These are phyloP conservation scores for Ogataea henricii DNA, from an alignment of 805 yeast species.

Conservation along the genomic window DNA sequence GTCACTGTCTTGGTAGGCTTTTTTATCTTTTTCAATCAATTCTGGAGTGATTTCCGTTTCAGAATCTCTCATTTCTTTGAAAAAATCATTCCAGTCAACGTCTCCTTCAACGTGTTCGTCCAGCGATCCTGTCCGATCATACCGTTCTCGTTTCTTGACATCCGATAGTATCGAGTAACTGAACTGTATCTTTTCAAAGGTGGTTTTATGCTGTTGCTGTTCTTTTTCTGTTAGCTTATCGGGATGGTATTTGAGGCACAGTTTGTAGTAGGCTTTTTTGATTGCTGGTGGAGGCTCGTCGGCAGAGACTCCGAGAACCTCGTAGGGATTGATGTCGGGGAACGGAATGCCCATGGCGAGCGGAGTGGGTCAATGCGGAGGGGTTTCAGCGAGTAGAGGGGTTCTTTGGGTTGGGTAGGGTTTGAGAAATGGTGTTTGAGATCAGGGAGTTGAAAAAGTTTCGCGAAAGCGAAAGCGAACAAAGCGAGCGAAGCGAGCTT, in stretches of 20 bases:
- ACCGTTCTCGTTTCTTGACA: conserved; percentile 51
- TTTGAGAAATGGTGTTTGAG: too few relatives aligned
- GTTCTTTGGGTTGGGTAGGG: too few relatives aligned
- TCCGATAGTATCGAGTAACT: conserved; percentile 73
- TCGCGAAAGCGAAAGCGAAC: too few relatives aligned
- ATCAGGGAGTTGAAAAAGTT: too few relatives aligned
- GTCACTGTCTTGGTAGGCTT: conserved; percentile 58
- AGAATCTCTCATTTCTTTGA: conserved; percentile 43
- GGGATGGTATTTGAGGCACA: conserved; percentile 69
- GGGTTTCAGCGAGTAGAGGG: too few relatives aligned
- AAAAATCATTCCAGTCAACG: conserved; percentile 62
- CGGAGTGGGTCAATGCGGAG: background rate
- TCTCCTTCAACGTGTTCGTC: conserved; percentile 44
- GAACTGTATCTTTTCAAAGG: conserved; percentile 71
- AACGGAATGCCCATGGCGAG: conserved; percentile 40
- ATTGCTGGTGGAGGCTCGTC: conserved; percentile 53
- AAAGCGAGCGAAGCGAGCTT: too few relatives aligned
- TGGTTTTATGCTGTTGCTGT: conserved; percentile 35
- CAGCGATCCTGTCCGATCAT: conserved; percentile 71
- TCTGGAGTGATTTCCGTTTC: conserved; percentile 56
- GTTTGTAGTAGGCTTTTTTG: conserved; percentile 65
- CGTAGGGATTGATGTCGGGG: conserved; percentile 66
- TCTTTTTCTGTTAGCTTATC: conserved; percentile 52
- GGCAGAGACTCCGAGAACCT: conserved; percentile 43
- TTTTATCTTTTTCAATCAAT: conserved; percentile 67